A percentile compares a stretch with the other conserved stretches of the same genome.
Evolutionary conservation across 73 alveolate genomes (phyloP).

Genomic region (Blepharisma stoltei): DNA sequence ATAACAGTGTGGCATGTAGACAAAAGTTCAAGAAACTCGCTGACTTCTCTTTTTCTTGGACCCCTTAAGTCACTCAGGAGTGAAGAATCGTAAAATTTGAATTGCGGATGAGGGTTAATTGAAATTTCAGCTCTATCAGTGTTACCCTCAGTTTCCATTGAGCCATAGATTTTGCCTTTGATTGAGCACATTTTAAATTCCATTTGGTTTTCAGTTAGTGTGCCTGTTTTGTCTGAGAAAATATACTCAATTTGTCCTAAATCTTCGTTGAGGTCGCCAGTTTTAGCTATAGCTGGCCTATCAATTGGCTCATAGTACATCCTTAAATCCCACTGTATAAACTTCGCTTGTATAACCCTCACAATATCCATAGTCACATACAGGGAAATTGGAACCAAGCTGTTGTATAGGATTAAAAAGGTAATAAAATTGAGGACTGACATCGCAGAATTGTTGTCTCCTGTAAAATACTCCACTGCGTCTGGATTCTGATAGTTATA

Average conservation of each 20-base stretch:
- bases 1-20: slow-evolving; percentile 69
- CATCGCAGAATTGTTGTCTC: neutral
- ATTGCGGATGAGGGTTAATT: neutral
- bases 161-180: slow-evolving; percentile 63
- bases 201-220: slow-evolving; percentile 65
- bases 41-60: neutral
- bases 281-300: slow-evolving; percentile 53
- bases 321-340: slow-evolving; percentile 48
- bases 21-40: slow-evolving; percentile 46
- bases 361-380: slow-evolving; percentile 73
- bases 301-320: slow-evolving; percentile 44
- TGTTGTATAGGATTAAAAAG: slow-evolving; percentile 64
- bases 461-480: neutral
- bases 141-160: slow-evolving; percentile 61
- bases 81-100: slow-evolving; percentile 5
- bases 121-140: slow-evolving; percentile 40
- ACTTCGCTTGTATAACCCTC: slow-evolving; percentile 58
- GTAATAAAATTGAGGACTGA: slow-evolving; percentile 45
- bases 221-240: slow-evolving; percentile 65
- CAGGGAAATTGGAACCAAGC: slow-evolving; percentile 82
- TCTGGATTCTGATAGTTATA: neutral
- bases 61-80: neutral
- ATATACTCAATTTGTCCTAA: slow-evolving; percentile 66
- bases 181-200: slow-evolving; percentile 64
- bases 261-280: slow-evolving; percentile 79